Evolutionary conservation across 257 asterid species (phyloP), one percentile per base, ranked within the genome.

Genomic region (Plantago major): DNA sequence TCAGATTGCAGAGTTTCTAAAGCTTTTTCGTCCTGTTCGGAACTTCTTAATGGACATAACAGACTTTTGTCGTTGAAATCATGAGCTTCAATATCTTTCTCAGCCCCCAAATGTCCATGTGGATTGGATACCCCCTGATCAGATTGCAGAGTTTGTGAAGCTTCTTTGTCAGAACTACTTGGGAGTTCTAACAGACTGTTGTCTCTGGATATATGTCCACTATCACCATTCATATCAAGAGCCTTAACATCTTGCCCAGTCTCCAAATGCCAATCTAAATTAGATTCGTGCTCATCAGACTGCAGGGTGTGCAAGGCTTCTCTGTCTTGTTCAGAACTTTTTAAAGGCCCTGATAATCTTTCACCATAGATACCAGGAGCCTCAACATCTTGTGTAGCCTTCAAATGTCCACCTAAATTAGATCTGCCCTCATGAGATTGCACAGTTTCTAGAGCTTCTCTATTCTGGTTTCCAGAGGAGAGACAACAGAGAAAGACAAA

Each of bases 391-490:
- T 33, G 40, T 33, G 8, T 7, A 33, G 8, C 6, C 40, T 33
- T 7, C 40, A 33, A 7, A 33, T 33, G 40, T 4, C 6, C 8
- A 4, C 6, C 49, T 11, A 15, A n/a, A 22, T 22, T 22, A 22
- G 26, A 22, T 22, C 26, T 22, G 1, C 26, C 26, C 26, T 1
- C 26, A 22, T 22, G 26, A 22, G 26, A 22, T 14, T 9, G 19
- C 37, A 55, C 73, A 55, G 56, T 45, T 38, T 59, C 62, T 19
- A 67, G 28, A 63, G 22, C 68, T 52, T 62, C 73, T 55, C 51
- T 69, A 13, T 63, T 65, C 86, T 80, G 62, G 51, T 63, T 62
- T 17, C 56, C 22, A 65, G 40, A 64, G 18, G 38, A 72, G 46
- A 14, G 40, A 61, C 0, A 33, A 18, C n/a, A 12, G 6, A 65